Evolutionary conservation across 352 stramenopile genomes (phyloP).

Genomic region (Pythium aphanidermatum): DNA sequence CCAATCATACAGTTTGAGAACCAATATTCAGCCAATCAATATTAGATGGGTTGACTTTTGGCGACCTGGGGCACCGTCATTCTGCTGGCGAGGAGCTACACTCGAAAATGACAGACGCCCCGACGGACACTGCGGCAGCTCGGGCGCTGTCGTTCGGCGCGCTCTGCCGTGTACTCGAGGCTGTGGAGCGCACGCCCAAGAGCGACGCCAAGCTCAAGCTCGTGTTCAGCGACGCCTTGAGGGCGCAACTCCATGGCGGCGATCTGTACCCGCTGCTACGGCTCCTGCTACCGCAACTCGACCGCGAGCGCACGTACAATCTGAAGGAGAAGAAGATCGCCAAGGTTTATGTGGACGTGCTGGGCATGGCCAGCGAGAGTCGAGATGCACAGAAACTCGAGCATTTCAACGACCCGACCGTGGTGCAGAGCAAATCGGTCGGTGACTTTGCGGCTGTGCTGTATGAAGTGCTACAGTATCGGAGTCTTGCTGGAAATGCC

Average conservation of each 20-base stretch:
- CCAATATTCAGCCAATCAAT: neutral
- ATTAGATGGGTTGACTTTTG: neutral
- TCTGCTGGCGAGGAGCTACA: too few relatives aligned
- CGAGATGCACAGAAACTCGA: conserved; percentile 73
- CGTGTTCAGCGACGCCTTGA: conserved; percentile 67
- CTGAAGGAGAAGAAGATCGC: conserved; percentile 86
- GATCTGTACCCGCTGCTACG: conserved; percentile 74
- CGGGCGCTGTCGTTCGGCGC: conserved; percentile 55
- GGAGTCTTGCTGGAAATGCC: conserved; percentile 30
- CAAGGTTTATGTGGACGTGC: conserved; percentile 64
- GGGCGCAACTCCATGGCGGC: conserved; percentile 35
- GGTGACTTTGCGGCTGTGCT: conserved; percentile 79
- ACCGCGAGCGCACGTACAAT: conserved; percentile 83
- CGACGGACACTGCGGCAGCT: conserved; percentile 17
- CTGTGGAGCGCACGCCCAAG: conserved; percentile 62
- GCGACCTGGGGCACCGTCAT: neutral
- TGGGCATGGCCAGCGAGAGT: conserved; percentile 57
- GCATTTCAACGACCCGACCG: conserved; percentile 76
- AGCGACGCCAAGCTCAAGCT: conserved; percentile 68
- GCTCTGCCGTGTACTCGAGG: conserved; percentile 69
- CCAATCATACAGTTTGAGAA: too few relatives aligned
- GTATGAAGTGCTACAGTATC: conserved; percentile 66
- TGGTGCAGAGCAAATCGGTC: conserved; percentile 74
- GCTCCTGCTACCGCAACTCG: conserved; percentile 69
- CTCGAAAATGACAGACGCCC: neutral